Evolutionary conservation across 768 basidiomycete species (phyloP), one percentile per base, ranked within the genome.

Genomic region (Serendipita vermifera): DNA sequence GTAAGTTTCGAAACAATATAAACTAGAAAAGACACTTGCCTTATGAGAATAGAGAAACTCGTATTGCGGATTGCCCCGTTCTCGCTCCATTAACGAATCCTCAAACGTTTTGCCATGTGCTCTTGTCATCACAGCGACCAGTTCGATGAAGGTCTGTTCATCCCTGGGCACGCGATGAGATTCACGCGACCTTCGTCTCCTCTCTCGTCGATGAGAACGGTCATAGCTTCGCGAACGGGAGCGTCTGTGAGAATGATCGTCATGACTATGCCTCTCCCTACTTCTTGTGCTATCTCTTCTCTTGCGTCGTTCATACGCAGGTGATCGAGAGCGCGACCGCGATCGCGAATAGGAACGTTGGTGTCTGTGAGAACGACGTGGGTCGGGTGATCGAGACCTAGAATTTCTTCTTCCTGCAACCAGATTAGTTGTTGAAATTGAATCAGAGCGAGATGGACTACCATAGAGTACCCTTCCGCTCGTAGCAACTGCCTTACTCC

Each of bases 401-500:
- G 71, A 61, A 73, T 73, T 33, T 62, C 24, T 59, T 59, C 20
- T 73, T 68, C 56, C 61, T 54, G 36, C 73, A 69, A 29, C 67
- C 62, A 4, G 72, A 72, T 29, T 24, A 36, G 38, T 11, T 33
- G n/a, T n/a, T 48, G 17, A 5, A 33, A 48, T 13, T n/a, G 43
- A 27, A 43, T 43, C 26, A 32, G n/a, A 6, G 26, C 38, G 31
- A 31, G 14, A 24, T 54, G 3, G 4, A 63, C 72, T 63, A 96
- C 94, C 81, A 72, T 88, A 97, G 1, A 69, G 13, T 9, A 75
- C 67, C 66, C 82, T 85, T 1, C 77, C 71, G 29, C 85, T 89
- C 40, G 96, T 72, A 14, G 91, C 86, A 4, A 98, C 87, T 1
- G 93, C 88, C 70, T 98, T 98, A 65, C 94, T 94, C 93, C 94